Percentiles rank a stretch among this genome's conserved stretches.
phyloP scores from a whole-genome alignment of 371 early-diverging fungal genomes.

The Mortierella sp. region DNA sequence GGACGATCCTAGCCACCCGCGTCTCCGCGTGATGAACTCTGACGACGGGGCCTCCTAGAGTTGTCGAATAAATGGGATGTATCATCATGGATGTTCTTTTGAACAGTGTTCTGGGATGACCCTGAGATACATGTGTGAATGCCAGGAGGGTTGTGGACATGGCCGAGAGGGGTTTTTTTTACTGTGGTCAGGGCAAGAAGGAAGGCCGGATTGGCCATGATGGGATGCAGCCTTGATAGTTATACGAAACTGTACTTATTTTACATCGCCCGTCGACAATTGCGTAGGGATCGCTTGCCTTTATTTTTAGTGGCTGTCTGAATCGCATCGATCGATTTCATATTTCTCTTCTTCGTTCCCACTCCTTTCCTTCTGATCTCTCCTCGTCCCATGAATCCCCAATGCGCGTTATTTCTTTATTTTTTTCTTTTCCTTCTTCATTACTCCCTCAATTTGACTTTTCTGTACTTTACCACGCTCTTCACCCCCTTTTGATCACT shows the following conservation, averaged over 20 bases:
- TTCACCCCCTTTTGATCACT: background rate
- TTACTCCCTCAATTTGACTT: background rate
- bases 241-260: background rate
- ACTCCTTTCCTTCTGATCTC: background rate
- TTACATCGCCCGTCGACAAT: too few species aligned
- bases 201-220: too few species aligned
- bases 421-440: background rate
- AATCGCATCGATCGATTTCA: background rate
- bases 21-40: slow-evolving; percentile 43
- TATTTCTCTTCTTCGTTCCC: background rate
- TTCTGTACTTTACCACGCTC: background rate
- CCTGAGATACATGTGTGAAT: too few species aligned
- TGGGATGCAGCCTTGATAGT: too few species aligned
- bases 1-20: slow-evolving; percentile 22
- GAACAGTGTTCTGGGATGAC: too few species aligned
- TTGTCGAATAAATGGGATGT: too few species aligned
- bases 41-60: slow-evolving; percentile 18
- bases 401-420: too few species aligned
- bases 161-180: too few species aligned
- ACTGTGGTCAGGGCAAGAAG: too few species aligned
- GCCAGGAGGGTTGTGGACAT: background rate
- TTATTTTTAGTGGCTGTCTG: slow-evolving; percentile 1
- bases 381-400: too few species aligned
- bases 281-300: background rate
- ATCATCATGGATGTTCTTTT: too few species aligned